These are phyloP conservation scores for Agrostemma githago DNA, from an alignment of 148 eudicot genomes.

Conservation along the genomic window DNA sequence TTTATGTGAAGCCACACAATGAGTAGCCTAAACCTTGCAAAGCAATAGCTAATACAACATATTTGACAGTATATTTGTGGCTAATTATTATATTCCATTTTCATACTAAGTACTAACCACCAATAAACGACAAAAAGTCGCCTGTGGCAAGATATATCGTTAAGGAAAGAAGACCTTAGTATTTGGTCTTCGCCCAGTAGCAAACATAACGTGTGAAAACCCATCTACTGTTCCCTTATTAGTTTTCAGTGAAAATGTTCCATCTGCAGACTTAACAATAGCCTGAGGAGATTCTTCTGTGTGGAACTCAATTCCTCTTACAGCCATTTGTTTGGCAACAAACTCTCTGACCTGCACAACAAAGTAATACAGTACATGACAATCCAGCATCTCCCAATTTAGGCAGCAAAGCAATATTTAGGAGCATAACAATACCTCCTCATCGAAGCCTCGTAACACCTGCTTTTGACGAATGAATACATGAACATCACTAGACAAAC, in stretches of 20 bases:
- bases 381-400: constrained; percentile 1
- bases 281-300: constrained; percentile 86
- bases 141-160: background rate
- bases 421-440: constrained; percentile 55
- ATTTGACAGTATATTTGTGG: background rate
- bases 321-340: constrained; percentile 83
- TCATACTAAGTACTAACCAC: background rate
- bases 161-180: constrained; percentile 54
- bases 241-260: constrained; percentile 75
- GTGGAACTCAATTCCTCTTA: constrained; percentile 87
- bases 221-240: constrained; percentile 79
- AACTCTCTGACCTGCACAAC: constrained; percentile 77
- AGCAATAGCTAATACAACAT: background rate
- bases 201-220: constrained; percentile 93
- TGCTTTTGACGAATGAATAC: constrained; percentile 86
- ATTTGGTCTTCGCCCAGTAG: constrained; percentile 93
- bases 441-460: constrained; percentile 93
- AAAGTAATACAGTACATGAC: background rate
- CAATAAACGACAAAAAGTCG: background rate
- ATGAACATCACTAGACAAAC: constrained; percentile 81
- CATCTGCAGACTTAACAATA: constrained; percentile 70
- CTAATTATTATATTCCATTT: background rate
- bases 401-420: constrained; percentile 7
- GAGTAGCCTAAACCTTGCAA: constrained; percentile 13
- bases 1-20: constrained; percentile 8